Conservation (phyloP, 192 early-diverging fungal genomes). For the Backusella psychrophila region DNA sequence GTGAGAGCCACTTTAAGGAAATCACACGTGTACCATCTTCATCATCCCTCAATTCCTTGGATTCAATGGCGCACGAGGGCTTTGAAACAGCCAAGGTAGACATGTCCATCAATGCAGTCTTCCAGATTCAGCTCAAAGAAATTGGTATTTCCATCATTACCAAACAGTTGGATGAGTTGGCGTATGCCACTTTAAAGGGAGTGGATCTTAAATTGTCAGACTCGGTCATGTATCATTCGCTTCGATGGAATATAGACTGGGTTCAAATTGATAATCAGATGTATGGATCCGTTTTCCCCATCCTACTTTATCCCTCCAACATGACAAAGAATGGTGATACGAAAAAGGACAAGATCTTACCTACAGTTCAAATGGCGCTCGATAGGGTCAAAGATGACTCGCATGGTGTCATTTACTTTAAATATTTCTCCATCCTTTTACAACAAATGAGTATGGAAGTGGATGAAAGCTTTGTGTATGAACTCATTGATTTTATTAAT, state of each 20-base stretch:
- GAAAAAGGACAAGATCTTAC: slow-evolving; percentile 36
- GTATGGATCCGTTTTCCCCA: slow-evolving; percentile 81
- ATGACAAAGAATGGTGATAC: slow-evolving; percentile 72
- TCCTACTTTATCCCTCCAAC: slow-evolving; percentile 92
- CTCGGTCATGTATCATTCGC: slow-evolving; percentile 76
- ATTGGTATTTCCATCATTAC: slow-evolving; percentile 93
- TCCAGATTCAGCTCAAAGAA: slow-evolving; percentile 77
- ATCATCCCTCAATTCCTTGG: background rate
- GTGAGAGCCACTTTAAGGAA: slow-evolving; percentile 58
- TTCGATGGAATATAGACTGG: slow-evolving; percentile 84
- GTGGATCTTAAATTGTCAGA: slow-evolving; percentile 79
- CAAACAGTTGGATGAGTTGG: slow-evolving; percentile 76
- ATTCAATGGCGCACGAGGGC: slow-evolving; percentile 26
- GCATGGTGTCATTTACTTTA: slow-evolving; percentile 93
- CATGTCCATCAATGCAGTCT: slow-evolving; percentile 49
- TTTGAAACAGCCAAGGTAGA: slow-evolving; percentile 56
- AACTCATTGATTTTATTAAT: slow-evolving; percentile 84
- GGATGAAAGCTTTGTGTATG: slow-evolving; percentile 90
- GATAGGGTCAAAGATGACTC: slow-evolving; percentile 90
- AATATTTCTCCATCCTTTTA: slow-evolving; percentile 87
- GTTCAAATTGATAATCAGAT: slow-evolving; percentile 97
- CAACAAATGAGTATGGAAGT: slow-evolving; percentile 95
- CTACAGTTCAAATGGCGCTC: slow-evolving; percentile 69
- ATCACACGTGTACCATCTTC: slow-evolving; percentile 1
- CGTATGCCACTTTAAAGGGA: slow-evolving; percentile 78